Evolutionary conservation across 768 basidiomycete species (phyloP).

Genomic region (Tricholoma sp.): DNA sequence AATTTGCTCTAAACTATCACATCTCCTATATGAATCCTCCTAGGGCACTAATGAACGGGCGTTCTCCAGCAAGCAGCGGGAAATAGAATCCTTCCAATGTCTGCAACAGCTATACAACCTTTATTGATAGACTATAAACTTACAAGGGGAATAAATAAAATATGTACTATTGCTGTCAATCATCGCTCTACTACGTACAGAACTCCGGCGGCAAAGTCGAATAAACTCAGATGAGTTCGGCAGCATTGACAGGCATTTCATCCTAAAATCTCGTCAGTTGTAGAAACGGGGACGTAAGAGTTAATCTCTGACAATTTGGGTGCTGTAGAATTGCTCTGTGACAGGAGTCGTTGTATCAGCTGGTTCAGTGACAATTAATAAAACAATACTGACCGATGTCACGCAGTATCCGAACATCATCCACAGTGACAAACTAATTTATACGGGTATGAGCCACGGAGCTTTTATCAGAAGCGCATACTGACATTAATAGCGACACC

Average conservation of each 20-base stretch:
- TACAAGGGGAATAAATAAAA: slow-evolving; percentile 9
- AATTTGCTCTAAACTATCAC: not conserved
- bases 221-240: slow-evolving; percentile 77
- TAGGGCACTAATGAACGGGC: not conserved
- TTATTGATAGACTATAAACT: slow-evolving; percentile 13
- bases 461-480: slow-evolving; percentile 8
- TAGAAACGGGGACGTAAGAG: slow-evolving; percentile 6
- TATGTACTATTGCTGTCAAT: slow-evolving; percentile 3
- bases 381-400: slow-evolving; percentile 73
- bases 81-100: not conserved
- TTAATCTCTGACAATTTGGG: slow-evolving; percentile 67
- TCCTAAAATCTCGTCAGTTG: slow-evolving; percentile 48
- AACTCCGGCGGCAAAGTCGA: not conserved
- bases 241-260: slow-evolving; percentile 98
- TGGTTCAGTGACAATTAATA: slow-evolving; percentile 9
- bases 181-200: slow-evolving; percentile 7
- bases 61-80: not conserved
- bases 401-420: slow-evolving; percentile 93
- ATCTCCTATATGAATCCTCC: not conserved
- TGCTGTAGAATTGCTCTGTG: slow-evolving; percentile 93
- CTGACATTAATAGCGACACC: slow-evolving; percentile 98
- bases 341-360: slow-evolving; percentile 7
- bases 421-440: slow-evolving; percentile 82
- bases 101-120: not conserved
- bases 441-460: slow-evolving; percentile 6